These are phyloP conservation scores for Aplosporella prunicola DNA, from an alignment of 2,329 filamentous ascomycete species.

Conservation along the genomic window DNA sequence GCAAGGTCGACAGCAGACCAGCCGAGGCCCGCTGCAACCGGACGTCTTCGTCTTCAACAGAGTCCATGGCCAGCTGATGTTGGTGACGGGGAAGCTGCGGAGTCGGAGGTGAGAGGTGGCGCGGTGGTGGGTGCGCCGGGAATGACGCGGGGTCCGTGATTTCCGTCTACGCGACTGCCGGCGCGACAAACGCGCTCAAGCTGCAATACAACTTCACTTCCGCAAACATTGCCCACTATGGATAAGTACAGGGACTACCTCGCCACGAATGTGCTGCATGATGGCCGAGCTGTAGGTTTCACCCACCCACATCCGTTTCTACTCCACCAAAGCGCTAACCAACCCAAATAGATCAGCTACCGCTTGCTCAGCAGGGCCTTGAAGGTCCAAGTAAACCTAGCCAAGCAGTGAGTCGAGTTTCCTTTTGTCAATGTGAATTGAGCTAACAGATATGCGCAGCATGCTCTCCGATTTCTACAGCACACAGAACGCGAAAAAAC, in stretches of 20 bases:
- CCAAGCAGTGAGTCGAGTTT: slow-evolving; percentile 63
- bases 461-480: slow-evolving; percentile 82
- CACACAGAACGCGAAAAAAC: slow-evolving; percentile 64
- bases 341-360: slow-evolving; percentile 63
- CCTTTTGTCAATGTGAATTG: neutral
- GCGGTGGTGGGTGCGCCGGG: slow-evolving; percentile 8
- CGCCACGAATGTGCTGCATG: slow-evolving; percentile 64
- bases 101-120: slow-evolving; percentile 1
- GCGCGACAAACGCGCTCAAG: neutral
- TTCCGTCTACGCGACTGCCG: slow-evolving; percentile 6
- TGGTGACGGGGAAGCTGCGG: neutral
- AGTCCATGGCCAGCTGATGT: slow-evolving; percentile 19
- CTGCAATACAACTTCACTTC: neutral
- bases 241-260: slow-evolving; percentile 61
- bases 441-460: slow-evolving; percentile 36
- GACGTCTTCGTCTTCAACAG: slow-evolving; percentile 37
- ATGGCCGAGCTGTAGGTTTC: slow-evolving; percentile 56
- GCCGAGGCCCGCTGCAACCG: slow-evolving; percentile 35
- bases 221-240: slow-evolving; percentile 22
- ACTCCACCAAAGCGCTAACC: too few species aligned
- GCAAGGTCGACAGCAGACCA: slow-evolving; percentile 22
- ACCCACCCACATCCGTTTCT: slow-evolving; percentile 6
- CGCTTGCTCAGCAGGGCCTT: slow-evolving; percentile 72
- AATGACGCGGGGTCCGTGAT: slow-evolving; percentile 5
- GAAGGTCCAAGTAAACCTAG: slow-evolving; percentile 73